Conservation (phyloP, 2,329 filamentous ascomycete species). For the Thelonectria blattea region DNA sequence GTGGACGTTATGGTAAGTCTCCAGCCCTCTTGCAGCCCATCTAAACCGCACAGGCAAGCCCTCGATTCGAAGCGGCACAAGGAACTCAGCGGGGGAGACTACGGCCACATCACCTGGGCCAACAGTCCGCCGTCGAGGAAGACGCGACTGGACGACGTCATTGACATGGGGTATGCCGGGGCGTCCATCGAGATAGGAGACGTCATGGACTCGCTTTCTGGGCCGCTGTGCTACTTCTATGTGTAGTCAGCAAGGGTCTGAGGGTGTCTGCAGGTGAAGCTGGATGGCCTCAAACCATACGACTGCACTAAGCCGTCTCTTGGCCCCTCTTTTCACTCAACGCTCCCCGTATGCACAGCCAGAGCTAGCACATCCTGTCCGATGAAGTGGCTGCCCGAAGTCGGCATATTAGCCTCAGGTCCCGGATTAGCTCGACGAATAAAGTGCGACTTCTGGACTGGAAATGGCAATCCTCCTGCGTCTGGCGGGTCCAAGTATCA, state of each 20-base stretch:
- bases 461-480: neutral
- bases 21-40: neutral
- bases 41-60: neutral
- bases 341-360: neutral
- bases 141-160: neutral
- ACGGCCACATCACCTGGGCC: neutral
- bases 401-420: neutral
- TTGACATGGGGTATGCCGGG: neutral
- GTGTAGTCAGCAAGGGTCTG: neutral
- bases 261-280: too few species aligned
- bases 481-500: neutral
- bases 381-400: neutral
- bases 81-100: neutral
- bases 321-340: neutral
- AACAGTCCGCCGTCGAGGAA: neutral
- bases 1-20: neutral
- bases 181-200: neutral
- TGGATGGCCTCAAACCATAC: too few species aligned
- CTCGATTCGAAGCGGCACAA: neutral
- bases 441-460: neutral
- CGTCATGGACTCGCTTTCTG: slow-evolving; percentile 15
- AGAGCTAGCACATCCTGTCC: too few species aligned
- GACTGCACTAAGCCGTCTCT: too few species aligned
- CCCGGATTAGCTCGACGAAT: neutral
- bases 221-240: slow-evolving; percentile 12